phyloP scores from a whole-genome alignment of 2,329 filamentous ascomycete species.

The Mariannaea sp. region DNA sequence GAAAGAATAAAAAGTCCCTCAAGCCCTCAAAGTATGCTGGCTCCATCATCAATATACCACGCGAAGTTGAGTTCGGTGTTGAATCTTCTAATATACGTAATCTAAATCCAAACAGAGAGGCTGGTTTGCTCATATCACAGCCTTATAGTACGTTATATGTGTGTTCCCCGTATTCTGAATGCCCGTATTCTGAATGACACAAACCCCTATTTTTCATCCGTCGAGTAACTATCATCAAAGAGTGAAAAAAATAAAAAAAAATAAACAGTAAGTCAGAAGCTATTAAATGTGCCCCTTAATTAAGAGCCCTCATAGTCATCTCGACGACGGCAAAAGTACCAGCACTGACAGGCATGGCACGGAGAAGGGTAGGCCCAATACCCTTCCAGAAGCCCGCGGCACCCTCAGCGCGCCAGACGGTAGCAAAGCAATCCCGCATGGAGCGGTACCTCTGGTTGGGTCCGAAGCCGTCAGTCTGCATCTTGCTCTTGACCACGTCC shows the following conservation, averaged over 20 bases:
- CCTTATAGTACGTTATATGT: no score
- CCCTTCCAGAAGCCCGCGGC: conserved; percentile 91
- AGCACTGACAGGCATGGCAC: conserved; percentile 96
- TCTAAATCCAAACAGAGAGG: conserved; percentile 17
- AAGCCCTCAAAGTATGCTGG: conserved; percentile 13
- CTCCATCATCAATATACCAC: conserved; percentile 16
- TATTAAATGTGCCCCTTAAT: conserved; percentile 33
- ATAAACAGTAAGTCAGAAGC: background rate
- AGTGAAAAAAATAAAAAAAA: background rate
- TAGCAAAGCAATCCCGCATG: conserved; percentile 88
- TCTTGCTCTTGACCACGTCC: conserved; percentile 98
- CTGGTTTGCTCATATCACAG: background rate
- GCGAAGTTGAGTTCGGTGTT: conserved; percentile 14
- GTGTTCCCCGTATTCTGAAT: background rate
- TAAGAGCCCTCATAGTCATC: conserved; percentile 67
- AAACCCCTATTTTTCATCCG: background rate
- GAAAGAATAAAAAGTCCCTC: conserved; percentile 12
- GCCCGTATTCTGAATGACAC: conserved; percentile 10
- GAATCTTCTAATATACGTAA: conserved; percentile 25
- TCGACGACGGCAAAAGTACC: conserved; percentile 93
- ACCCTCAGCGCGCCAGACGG: conserved; percentile 81
- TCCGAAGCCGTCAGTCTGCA: conserved; percentile 96
- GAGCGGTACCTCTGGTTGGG: conserved; percentile 69
- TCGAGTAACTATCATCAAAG: no score
- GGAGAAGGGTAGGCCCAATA: conserved; percentile 84